phyloP scores from a whole-genome alignment of 371 early-diverging fungal genomes.

The Mucor piriformis region DNA sequence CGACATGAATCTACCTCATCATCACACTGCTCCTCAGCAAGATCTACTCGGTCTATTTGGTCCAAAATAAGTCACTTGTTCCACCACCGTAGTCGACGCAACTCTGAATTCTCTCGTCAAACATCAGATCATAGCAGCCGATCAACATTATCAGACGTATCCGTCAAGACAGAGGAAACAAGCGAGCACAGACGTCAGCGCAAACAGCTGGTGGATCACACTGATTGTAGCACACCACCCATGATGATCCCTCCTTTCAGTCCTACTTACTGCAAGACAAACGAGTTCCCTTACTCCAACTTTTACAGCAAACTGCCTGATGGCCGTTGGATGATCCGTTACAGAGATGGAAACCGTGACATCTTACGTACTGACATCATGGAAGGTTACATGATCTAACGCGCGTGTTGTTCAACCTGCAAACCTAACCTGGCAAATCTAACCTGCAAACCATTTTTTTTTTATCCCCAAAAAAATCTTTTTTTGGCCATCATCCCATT shows the following conservation, averaged over 20 bases:
- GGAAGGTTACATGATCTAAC: slow-evolving; percentile 41
- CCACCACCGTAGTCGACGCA: not conserved
- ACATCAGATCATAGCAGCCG: slow-evolving; percentile 17
- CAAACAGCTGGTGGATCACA: slow-evolving; percentile 24
- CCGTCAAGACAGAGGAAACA: slow-evolving; percentile 14
- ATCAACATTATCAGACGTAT: slow-evolving; percentile 21
- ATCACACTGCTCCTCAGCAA: slow-evolving; percentile 16
- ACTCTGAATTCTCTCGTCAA: slow-evolving; percentile 6
- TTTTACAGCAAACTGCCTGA: slow-evolving; percentile 51
- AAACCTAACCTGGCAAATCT: not conserved
- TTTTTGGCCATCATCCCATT: too few relatives aligned
- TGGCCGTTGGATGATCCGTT: slow-evolving; percentile 52
- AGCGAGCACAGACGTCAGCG: slow-evolving; percentile 18
- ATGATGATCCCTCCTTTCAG: slow-evolving; percentile 49
- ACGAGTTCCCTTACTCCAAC: slow-evolving; percentile 54
- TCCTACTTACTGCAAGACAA: slow-evolving; percentile 45
- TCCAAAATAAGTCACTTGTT: slow-evolving; percentile 18
- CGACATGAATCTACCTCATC: slow-evolving; percentile 5
- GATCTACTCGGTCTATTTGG: slow-evolving; percentile 26
- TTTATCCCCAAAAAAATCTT: not conserved
- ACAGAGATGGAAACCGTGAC: slow-evolving; percentile 49
- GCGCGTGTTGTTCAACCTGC: not conserved
- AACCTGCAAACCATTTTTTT: not conserved
- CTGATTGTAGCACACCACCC: slow-evolving; percentile 9
- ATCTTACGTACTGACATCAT: slow-evolving; percentile 50